Evolutionary conservation across 2,329 filamentous ascomycete species (phyloP), one percentile per base, ranked within the genome.

Genomic region (Exophiala sp.): DNA sequence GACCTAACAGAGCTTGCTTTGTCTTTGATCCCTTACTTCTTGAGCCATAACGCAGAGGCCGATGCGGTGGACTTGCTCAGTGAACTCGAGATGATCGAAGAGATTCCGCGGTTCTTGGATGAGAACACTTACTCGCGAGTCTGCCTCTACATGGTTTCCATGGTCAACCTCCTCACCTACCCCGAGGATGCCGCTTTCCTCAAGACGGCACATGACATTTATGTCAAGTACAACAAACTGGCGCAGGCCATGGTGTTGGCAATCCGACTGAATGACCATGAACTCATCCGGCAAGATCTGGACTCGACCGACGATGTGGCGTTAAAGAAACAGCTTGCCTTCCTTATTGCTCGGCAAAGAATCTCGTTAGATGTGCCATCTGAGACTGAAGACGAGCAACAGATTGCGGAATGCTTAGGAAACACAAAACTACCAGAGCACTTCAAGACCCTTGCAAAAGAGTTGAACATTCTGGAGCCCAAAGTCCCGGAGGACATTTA

Each of bases 401-500:
- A 89, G 62, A 78, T 95, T 46, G 76, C 79, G 32, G 89, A 96
- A 56, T 93, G 88, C 60, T 70, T 96, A 48, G 87, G 87, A 67
- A 98, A 97, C 70, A 82, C 85, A 14, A 88, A 86, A 63, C 73
- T 98, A 50, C 83, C 90, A 1, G 88, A 94, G 57, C 85, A 97
- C 69, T 98, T 95, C 78, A 95, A 95, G 70, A 81, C 86, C 3
- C 75, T 98, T 24, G 94, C 84, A 50, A 96, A 96, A 71, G 93
- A 98, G 68, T 78, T 98, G 46, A 97, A 98, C 69, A 91, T 98
- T 45, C 75, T 97, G 35, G 93, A 98, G 57, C 93, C 93, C 29
- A 97, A 96, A 74, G 87, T 88, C 37, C 94, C 91, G 0, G 93
- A 98, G 66, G 94, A 98, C 63, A 98, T 98, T 63, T 98, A 98